Evolutionary conservation across 1,284 basidiomycete genomes (phyloP).

Genomic region (Austroboletus rostrupii): DNA sequence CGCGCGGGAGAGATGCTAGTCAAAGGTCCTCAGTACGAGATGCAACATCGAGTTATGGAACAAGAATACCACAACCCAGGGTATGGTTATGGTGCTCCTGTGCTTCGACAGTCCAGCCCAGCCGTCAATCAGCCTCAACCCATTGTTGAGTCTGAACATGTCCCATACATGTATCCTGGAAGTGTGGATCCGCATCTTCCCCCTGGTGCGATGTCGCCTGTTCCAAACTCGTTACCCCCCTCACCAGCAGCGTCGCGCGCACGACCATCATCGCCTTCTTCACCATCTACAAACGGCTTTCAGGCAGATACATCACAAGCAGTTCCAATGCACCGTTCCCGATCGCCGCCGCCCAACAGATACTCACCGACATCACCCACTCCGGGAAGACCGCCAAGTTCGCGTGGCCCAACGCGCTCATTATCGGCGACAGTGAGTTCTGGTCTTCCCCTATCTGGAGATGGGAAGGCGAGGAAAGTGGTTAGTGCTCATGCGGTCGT

Average conservation of each 20-base stretch:
- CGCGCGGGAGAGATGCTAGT: constrained; percentile 84
- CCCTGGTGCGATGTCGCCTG: constrained; percentile 14
- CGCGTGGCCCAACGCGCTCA: constrained; percentile 54
- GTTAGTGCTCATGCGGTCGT: constrained; percentile 60
- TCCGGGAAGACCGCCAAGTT: constrained; percentile 25
- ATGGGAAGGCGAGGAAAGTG: constrained; percentile 61
- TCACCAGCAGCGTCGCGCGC: constrained; percentile 14
- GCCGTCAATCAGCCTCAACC: constrained; percentile 23
- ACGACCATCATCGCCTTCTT: constrained; percentile 12
- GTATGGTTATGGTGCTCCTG: constrained; percentile 36
- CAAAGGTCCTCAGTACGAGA: constrained; percentile 85
- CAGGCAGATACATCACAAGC: constrained; percentile 18
- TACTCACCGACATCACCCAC: constrained; percentile 31
- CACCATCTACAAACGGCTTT: constrained; percentile 29
- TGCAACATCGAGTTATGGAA: constrained; percentile 89
- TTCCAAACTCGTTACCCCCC: constrained; percentile 10
- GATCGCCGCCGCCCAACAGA: constrained; percentile 39
- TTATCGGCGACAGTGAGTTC: constrained; percentile 59
- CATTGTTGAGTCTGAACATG: constrained; percentile 23
- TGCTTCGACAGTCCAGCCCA: constrained; percentile 30
- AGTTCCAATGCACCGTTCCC: constrained; percentile 21
- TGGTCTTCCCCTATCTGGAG: constrained; percentile 39
- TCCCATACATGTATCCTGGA: constrained; percentile 20
- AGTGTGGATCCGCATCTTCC: constrained; percentile 19
- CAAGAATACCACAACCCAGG: constrained; percentile 61